Percentiles rank a stretch among this genome's conserved stretches.
Evolutionary conservation across 768 basidiomycete genomes (phyloP).

Genomic region (Mycena vitilis): DNA sequence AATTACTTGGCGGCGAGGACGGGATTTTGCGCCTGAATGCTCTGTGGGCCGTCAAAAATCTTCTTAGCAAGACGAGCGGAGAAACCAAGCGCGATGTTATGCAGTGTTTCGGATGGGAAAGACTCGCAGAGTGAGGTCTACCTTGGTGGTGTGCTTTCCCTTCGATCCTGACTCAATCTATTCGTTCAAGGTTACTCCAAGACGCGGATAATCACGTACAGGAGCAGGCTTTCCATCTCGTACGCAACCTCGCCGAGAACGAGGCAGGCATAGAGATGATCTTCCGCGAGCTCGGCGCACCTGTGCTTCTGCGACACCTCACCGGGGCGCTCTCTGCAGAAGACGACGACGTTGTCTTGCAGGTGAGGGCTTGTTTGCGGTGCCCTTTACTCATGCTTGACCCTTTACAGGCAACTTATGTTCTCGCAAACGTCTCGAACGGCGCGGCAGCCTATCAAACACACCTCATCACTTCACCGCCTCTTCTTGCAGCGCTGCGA

Average conservation of each 20-base stretch:
- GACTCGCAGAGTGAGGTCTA: constrained; percentile 63
- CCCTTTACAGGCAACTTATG: constrained; percentile 58
- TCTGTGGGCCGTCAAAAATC: constrained; percentile 90
- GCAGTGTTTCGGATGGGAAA: constrained; percentile 73
- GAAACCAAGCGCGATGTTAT: constrained; percentile 76
- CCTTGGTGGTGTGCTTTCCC: neutral
- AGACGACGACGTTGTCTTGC: constrained; percentile 65
- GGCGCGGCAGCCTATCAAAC: constrained; percentile 61
- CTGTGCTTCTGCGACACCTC: constrained; percentile 58
- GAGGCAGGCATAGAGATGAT: constrained; percentile 74
- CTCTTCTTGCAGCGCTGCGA: constrained; percentile 66
- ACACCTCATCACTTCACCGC: constrained; percentile 59
- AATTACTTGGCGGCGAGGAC: constrained; percentile 65
- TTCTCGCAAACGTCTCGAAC: constrained; percentile 79
- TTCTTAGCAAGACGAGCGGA: constrained; percentile 72
- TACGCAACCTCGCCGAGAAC: constrained; percentile 75
- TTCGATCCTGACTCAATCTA: neutral
- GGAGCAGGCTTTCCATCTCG: constrained; percentile 77
- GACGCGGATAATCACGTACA: constrained; percentile 67
- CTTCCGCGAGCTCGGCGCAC: constrained; percentile 63
- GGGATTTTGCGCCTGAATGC: constrained; percentile 72
- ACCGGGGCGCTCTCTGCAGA: constrained; percentile 61
- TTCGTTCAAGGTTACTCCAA: constrained; percentile 59
- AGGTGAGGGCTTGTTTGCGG: constrained; percentile 48
- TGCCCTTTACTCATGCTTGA: neutral